Conservation (phyloP, 2,329 filamentous ascomycete species). For the Verticillium nubilum region DNA sequence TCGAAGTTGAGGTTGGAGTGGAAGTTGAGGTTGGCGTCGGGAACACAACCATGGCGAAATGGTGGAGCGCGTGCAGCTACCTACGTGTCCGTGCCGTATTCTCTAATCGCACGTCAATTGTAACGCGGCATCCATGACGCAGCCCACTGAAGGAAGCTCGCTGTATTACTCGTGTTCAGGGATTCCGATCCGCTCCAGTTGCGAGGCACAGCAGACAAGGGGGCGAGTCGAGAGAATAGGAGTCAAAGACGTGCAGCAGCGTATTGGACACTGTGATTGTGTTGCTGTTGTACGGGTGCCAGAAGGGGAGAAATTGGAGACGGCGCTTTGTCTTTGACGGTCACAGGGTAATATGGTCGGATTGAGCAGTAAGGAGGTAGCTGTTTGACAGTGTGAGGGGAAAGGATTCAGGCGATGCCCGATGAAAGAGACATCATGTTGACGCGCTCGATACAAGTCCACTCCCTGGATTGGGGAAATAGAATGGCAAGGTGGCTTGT, state of each 20-base stretch:
- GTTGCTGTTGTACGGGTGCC: neutral
- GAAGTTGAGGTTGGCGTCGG: neutral
- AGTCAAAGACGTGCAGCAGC: neutral
- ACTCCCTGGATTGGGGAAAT: neutral
- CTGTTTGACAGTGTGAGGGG: neutral
- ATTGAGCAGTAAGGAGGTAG: neutral
- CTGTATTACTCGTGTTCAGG: neutral
- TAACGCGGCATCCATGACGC: neutral
- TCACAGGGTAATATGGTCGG: neutral
- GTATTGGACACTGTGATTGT: neutral
- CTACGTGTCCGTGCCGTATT: neutral
- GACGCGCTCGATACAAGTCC: neutral
- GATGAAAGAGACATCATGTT: neutral
- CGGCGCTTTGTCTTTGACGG: neutral
- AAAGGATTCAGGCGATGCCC: neutral
- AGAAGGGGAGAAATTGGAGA: neutral
- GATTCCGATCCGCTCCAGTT: neutral
- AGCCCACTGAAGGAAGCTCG: neutral
- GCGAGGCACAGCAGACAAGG: neutral
- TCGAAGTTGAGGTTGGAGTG: neutral
- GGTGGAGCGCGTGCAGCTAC: neutral
- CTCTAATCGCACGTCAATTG: neutral
- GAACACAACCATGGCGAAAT: neutral
- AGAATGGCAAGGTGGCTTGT: neutral
- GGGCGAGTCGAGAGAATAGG: neutral